Evolutionary conservation across 495 filamentous ascomycete genomes (phyloP).

Genomic region (Neurospora sp.): DNA sequence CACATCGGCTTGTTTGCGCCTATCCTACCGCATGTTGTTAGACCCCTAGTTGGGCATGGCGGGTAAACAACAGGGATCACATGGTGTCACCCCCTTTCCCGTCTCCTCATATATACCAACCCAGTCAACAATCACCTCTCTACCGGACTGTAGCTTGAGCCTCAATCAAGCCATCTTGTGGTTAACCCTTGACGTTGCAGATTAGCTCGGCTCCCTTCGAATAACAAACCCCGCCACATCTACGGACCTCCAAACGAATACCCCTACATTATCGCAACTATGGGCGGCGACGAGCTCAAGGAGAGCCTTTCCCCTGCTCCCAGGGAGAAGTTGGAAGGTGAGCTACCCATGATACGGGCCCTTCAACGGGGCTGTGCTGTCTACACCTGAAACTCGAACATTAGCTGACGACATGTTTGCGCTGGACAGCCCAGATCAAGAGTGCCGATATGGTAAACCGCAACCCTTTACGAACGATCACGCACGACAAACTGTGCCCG

Average conservation of each 20-base stretch:
- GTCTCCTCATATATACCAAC: neutral
- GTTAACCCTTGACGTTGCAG: neutral
- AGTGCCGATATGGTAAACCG: slow-evolving; percentile 87
- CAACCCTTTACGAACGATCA: slow-evolving; percentile 2
- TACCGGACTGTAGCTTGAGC: neutral
- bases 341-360: neutral
- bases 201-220: neutral
- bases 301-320: slow-evolving; percentile 19
- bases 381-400: neutral
- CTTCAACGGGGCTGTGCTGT: neutral
- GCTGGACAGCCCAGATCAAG: slow-evolving; percentile 72
- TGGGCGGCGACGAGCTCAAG: slow-evolving; percentile 20
- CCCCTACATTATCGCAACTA: slow-evolving; percentile 5
- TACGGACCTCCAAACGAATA: neutral
- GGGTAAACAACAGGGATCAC: neutral
- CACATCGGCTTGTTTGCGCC: neutral
- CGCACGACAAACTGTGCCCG: neutral
- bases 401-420: neutral
- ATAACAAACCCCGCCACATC: neutral
- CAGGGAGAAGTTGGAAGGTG: slow-evolving; percentile 31
- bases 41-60: neutral
- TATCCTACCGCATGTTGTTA: neutral
- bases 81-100: neutral
- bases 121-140: neutral
- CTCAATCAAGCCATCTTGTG: neutral